Evolutionary conservation across 140 eudicot genomes (phyloP).

Genomic region (Bidens hawaiensis): DNA sequence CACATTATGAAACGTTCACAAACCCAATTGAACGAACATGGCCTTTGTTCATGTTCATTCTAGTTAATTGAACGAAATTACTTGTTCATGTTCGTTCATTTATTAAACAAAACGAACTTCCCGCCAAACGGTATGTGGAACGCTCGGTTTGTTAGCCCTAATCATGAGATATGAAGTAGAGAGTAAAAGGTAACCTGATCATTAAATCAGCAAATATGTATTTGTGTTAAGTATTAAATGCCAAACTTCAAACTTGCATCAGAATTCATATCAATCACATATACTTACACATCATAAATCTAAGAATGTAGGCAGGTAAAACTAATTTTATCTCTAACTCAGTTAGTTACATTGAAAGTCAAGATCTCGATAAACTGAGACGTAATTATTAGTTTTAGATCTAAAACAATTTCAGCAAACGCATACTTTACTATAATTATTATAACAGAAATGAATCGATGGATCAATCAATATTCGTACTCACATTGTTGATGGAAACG

Average conservation of each 20-base stretch:
- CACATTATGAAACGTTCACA: too few species aligned
- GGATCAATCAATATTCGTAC: neutral
- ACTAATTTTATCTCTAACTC: neutral
- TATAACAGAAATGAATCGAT: neutral
- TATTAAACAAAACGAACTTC: too few species aligned
- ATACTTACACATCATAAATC: neutral
- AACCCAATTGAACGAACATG: too few species aligned
- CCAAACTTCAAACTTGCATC: too few species aligned
- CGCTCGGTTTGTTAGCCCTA: too few species aligned
- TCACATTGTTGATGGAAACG: constrained; percentile 16
- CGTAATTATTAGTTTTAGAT: neutral
- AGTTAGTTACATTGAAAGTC: neutral
- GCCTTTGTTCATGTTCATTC: too few species aligned
- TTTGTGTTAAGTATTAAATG: neutral
- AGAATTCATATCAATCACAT: neutral
- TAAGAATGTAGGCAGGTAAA: too few species aligned
- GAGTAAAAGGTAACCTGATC: neutral
- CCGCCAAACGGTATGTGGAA: too few species aligned
- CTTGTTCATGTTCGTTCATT: too few species aligned
- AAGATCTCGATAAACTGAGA: neutral
- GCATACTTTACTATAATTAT: neutral
- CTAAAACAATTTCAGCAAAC: neutral
- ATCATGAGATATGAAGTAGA: neutral
- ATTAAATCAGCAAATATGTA: neutral
- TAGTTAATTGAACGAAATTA: too few species aligned